A percentile compares a stretch with the other conserved stretches of the same genome.
Evolutionary conservation across 2,329 filamentous ascomycete species (phyloP).

Genomic region (Ceratocystiopsis sp.): DNA sequence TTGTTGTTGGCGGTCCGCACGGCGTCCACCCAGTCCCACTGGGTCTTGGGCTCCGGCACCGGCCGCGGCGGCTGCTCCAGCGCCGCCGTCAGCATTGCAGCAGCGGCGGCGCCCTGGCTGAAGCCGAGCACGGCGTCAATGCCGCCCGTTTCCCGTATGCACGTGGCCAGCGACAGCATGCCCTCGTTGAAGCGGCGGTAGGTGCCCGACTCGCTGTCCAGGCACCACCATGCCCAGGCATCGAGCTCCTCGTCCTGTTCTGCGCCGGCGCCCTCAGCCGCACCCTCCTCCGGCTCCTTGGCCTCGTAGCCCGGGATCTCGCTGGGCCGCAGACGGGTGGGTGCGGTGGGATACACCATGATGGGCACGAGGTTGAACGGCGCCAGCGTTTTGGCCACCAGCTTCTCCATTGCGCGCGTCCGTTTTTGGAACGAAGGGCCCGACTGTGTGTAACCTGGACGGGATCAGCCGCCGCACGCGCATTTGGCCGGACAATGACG

Average conservation of each 20-base stretch:
- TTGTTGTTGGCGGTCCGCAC: slow-evolving; percentile 32
- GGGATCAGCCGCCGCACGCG: not conserved
- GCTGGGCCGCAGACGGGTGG: slow-evolving; percentile 40
- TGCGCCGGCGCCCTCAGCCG: slow-evolving; percentile 13
- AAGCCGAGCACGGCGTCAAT: slow-evolving; percentile 72
- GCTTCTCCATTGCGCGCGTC: slow-evolving; percentile 72
- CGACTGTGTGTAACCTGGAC: slow-evolving; percentile 71
- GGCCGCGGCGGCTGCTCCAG: slow-evolving; percentile 36
- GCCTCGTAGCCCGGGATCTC: slow-evolving; percentile 53
- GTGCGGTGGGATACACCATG: slow-evolving; percentile 53
- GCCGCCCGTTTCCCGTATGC: slow-evolving; percentile 44
- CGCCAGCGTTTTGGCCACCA: slow-evolving; percentile 55
- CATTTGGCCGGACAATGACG: too few relatives aligned
- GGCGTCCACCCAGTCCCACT: slow-evolving; percentile 23
- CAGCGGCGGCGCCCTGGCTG: slow-evolving; percentile 59
- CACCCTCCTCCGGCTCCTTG: not conserved
- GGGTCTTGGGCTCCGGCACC: slow-evolving; percentile 19
- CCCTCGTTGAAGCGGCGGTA: slow-evolving; percentile 59
- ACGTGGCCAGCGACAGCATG: slow-evolving; percentile 41
- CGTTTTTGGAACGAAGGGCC: slow-evolving; percentile 73
- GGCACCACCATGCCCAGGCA: slow-evolving; percentile 70
- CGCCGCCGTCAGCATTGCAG: slow-evolving; percentile 54
- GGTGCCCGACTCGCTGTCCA: slow-evolving; percentile 42
- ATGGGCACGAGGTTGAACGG: slow-evolving; percentile 35
- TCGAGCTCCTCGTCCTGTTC: slow-evolving; percentile 31